These are phyloP conservation scores for Rhododendron ovatum DNA, from an alignment of 148 eudicot species.

Conservation along the genomic window DNA sequence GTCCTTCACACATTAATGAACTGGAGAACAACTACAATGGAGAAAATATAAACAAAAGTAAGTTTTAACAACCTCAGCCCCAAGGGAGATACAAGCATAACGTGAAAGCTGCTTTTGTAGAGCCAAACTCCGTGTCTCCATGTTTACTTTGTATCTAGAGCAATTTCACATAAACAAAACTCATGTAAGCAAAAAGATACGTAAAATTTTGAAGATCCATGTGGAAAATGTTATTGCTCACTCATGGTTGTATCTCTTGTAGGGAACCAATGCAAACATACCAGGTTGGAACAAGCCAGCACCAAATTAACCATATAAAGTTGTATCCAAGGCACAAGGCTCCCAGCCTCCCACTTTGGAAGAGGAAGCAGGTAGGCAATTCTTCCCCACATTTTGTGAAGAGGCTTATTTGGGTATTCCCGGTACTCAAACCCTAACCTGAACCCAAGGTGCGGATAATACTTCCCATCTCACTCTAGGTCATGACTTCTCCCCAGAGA, in stretches of 20 bases:
- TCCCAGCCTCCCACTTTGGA: neutral
- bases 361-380: neutral
- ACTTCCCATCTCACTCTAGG: neutral
- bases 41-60: neutral
- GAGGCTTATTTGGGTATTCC: neutral
- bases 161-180: neutral
- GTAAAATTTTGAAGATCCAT: too few species aligned
- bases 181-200: neutral
- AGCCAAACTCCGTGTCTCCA: conserved; percentile 52
- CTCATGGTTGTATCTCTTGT: neutral
- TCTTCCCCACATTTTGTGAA: neutral
- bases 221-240: neutral
- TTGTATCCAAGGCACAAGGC: neutral
- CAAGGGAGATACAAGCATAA: conserved; percentile 65
- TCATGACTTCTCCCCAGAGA: neutral
- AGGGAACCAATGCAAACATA: neutral
- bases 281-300: neutral
- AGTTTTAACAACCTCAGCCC: conserved; percentile 55
- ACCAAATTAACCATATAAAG: neutral
- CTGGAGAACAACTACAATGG: neutral
- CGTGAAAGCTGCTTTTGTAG: conserved; percentile 75
- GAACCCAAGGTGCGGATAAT: neutral
- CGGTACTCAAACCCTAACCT: neutral
- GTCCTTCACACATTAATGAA: neutral
- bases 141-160: conserved; percentile 60